phyloP scores from a whole-genome alignment of 495 filamentous ascomycete genomes.

The Amphirosellinia nigrospora region DNA sequence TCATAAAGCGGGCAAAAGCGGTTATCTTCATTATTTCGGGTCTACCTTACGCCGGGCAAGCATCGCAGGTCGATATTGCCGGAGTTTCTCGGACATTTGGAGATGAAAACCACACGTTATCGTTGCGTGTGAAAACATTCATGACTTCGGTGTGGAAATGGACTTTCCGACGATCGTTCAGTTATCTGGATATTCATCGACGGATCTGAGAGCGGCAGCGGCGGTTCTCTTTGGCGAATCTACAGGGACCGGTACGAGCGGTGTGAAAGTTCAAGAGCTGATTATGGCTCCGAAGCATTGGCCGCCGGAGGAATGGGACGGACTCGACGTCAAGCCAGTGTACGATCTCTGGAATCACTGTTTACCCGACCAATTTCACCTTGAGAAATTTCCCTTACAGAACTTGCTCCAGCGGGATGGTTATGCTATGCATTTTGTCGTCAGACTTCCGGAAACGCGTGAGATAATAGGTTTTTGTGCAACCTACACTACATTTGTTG shows the following conservation, averaged over 20 bases:
- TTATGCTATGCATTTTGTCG: constrained; percentile 67
- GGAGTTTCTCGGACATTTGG: constrained; percentile 49
- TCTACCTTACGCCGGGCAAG: constrained; percentile 42
- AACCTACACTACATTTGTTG: constrained; percentile 63
- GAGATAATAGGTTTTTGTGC: constrained; percentile 65
- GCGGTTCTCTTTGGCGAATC: constrained; percentile 58
- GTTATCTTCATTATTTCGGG: constrained; percentile 62
- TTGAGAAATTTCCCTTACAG: constrained; percentile 52
- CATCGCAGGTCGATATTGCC: constrained; percentile 51
- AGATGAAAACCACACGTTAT: constrained; percentile 57
- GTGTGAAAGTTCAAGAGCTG: constrained; percentile 44
- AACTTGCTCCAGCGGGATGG: constrained; percentile 64
- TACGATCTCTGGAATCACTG: constrained; percentile 59
- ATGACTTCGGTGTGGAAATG: constrained; percentile 42
- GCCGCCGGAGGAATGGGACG: constrained; percentile 56
- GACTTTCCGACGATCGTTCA: constrained; percentile 56
- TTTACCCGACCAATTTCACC: constrained; percentile 51
- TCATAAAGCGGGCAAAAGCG: constrained; percentile 60
- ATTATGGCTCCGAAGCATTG: constrained; percentile 50
- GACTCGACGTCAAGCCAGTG: constrained; percentile 47
- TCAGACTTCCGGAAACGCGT: constrained; percentile 56
- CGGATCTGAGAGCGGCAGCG: constrained; percentile 61
- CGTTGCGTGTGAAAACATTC: constrained; percentile 53
- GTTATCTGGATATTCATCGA: constrained; percentile 53
- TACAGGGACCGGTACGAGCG: constrained; percentile 23